A percentile compares a stretch with the other conserved stretches of the same genome.
These are phyloP conservation scores for Sarocladium kiliense DNA, from an alignment of 2,329 filamentous ascomycete genomes.

Conservation along the genomic window DNA sequence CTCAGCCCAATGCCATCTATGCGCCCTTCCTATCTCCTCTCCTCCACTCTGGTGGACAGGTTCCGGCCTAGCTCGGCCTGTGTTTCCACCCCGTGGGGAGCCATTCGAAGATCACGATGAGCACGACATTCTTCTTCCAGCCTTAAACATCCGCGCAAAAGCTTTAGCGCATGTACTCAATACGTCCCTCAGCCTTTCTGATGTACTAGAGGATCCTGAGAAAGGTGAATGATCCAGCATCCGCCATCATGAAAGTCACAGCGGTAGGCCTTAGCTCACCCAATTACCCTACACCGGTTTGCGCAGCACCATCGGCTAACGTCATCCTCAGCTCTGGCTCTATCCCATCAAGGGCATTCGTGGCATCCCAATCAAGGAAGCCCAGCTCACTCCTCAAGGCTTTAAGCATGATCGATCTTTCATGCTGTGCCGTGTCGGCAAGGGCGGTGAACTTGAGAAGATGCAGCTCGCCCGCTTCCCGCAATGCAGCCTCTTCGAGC, in stretches of 20 bases:
- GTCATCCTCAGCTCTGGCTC: constrained; percentile 47
- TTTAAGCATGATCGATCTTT: constrained; percentile 63
- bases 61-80: background rate
- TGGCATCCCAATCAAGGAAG: constrained; percentile 47
- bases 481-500: constrained; percentile 59
- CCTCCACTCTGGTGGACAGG: background rate
- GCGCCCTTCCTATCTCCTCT: background rate
- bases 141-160: no score
- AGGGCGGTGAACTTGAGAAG: constrained; percentile 40
- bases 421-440: constrained; percentile 57
- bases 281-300: background rate
- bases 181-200: no score
- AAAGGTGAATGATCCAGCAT: background rate
- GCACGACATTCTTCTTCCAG: no score
- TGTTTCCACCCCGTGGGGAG: background rate
- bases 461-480: constrained; percentile 56
- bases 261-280: constrained; percentile 4
- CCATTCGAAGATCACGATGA: background rate
- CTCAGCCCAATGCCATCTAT: background rate
- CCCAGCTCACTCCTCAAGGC: constrained; percentile 56
- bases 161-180: no score
- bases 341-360: constrained; percentile 73
- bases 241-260: constrained; percentile 23
- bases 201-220: background rate
- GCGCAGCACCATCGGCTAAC: background rate